Evolutionary conservation across 192 early-diverging fungal species (phyloP), one percentile per base, ranked within the genome.

Genomic region (Mortierella antarctica): DNA sequence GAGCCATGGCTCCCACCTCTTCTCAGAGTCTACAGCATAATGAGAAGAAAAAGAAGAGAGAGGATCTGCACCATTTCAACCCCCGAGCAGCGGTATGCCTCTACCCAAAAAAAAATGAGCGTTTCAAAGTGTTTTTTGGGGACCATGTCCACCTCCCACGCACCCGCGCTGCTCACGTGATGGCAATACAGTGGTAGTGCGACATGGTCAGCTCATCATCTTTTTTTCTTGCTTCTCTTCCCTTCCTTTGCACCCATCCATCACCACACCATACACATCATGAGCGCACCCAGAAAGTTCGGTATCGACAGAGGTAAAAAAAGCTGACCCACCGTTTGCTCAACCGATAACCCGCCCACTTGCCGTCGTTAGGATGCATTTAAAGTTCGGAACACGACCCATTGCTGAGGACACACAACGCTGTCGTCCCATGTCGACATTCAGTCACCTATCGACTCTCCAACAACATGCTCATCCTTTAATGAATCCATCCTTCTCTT

Each of bases 221-320:
- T 59, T 59, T 42, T 40, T 15, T 17, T 59, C 40, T 59, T 59
- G 39, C 42, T 13, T 7, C 57, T 59, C 61, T 47, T 45, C 21
- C 46, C 39, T 62, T 45, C 21, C 46, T 11, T 4, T 14, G 18
- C 14, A 31, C 46, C 46, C 61, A 31, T 49, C 47, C 41, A n/a
- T n/a, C 40, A 42, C n/a, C 44, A 58, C 45, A 46, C 40, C 39
- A 65, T 14, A 48, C 48, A 62, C 56, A 53, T n/a, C 59, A 80
- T 72, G 69, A 71, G 52, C 57, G 63, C 23, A 31, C 62, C 70
- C n/a, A 65, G 76, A 57, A 80, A 80, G 50, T 80, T 67, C 76
- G 76, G 76, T 47, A 71, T 80, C 49, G 76, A 80, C 64, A 80
- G 76, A 80, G 76, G 76, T 80, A 71, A 56, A 45, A 67, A 57